Percentiles rank a stretch among this genome's conserved stretches.
Evolutionary conservation across 2,329 filamentous ascomycete species (phyloP).

Genomic region (Aureobasidium sp.): DNA sequence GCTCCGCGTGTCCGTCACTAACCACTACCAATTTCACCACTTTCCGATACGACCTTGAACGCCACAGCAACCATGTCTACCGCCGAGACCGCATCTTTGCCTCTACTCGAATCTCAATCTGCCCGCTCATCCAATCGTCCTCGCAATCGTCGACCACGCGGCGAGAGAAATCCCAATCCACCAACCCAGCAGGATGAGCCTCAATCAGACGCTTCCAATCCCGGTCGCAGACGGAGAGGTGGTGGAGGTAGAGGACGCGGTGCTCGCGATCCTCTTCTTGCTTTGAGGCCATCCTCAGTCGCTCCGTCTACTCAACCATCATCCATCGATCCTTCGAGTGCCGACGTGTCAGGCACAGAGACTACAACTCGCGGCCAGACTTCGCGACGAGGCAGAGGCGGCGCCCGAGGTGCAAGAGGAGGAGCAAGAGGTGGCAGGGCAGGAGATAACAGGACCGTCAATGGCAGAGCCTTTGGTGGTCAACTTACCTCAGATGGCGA

Average conservation of each 20-base stretch:
- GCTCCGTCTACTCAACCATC: constrained; percentile 18
- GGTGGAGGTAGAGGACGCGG: constrained; percentile 23
- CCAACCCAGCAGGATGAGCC: neutral
- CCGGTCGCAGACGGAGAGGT: constrained; percentile 18
- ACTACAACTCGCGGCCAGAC: neutral
- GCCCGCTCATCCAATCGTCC: neutral
- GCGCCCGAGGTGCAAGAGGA: constrained; percentile 18
- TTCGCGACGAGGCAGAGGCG: constrained; percentile 18
- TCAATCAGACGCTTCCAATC: neutral
- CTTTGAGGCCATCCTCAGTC: constrained; percentile 26
- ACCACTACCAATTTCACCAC: neutral
- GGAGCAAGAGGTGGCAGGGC: constrained; percentile 16
- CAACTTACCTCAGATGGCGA: constrained; percentile 32
- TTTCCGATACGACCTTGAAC: neutral
- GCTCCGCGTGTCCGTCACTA: neutral
- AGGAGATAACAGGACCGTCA: constrained; percentile 26
- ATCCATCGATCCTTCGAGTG: constrained; percentile 13
- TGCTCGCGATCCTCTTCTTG: constrained; percentile 21
- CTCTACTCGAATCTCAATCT: neutral
- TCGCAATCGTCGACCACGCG: neutral
- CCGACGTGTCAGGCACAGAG: constrained; percentile 13
- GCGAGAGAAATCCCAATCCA: neutral
- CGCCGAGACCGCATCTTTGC: neutral
- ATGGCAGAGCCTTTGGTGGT: constrained; percentile 42
- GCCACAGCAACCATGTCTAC: constrained; percentile 2